Evolutionary conservation across 2,329 filamentous ascomycete species (phyloP), one percentile per base, ranked within the genome.

Genomic region (Exophiala sp.): DNA sequence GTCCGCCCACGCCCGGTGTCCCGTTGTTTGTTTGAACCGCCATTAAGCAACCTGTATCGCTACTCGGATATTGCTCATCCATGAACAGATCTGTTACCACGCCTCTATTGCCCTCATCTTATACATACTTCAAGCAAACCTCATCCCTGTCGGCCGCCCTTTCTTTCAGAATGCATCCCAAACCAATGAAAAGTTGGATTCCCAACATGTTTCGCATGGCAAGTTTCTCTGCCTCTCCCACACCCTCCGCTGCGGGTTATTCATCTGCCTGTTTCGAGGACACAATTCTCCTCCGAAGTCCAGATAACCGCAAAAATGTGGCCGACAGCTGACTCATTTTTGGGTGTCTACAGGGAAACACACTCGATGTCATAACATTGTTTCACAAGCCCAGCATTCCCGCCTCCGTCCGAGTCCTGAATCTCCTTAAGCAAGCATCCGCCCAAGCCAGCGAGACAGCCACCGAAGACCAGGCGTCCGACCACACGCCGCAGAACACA

Each of bases 351-450:
- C 63, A 89, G 85, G 80, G 77, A 71, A 90, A 88, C 76, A 79
- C 85, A 59, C 79, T 87, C 69, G 90, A 97, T 74, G 87, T 95
- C 60, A 81, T 97, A 66, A 97, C 91, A 55, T 83, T 98, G 75
- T 98, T 97, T 77, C 90, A 96, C 79, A 86, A 87, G 69, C 80
- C 91, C 50, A 78, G 76, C 62, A 79, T 80, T 46, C 79, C 85
- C 18, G 77, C 84, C 57, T 96, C 90, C 2, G 74, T 80, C 43
- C 81, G 85, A 53, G 85, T 85, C 24, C 80, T 84, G 55, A 83
- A 80, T 35, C 72, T 95, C 46, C 80, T 97, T 53, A 94, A 93
- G 73, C 83, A 91, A 70, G 78, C 82, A 24, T 86, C 86, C 21
- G 83, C 85, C 41, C 81, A 80, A 41, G 82, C 87, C 10, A 68